Conservation (phyloP, 306 rosid genomes). For the Prunus mume region DNA sequence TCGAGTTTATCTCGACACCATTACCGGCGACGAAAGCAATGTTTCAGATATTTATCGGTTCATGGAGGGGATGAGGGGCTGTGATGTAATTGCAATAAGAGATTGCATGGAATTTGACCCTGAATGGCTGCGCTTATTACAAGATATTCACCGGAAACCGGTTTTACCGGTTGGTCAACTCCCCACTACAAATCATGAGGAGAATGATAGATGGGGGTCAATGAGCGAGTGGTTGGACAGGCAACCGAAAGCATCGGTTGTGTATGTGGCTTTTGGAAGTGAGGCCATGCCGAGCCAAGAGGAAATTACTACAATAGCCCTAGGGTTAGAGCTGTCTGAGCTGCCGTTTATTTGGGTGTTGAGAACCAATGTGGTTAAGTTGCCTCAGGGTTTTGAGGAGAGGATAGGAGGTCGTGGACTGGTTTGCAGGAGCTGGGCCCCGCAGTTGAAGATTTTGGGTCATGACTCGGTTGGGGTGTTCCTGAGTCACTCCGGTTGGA, state of each 20-base stretch:
- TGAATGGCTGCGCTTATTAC: constrained; percentile 16
- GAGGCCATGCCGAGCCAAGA: constrained; percentile 41
- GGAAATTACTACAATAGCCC: constrained; percentile 40
- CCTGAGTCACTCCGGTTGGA: constrained; percentile 52
- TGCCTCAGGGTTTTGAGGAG: constrained; percentile 52
- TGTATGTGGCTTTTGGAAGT: constrained; percentile 54
- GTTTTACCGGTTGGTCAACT: constrained; percentile 12
- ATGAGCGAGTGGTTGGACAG: constrained; percentile 38
- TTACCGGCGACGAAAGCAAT: neutral
- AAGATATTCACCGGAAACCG: neutral
- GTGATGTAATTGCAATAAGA: constrained; percentile 16
- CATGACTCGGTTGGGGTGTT: constrained; percentile 32
- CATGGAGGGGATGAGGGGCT: neutral
- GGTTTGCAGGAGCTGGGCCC: constrained; percentile 42
- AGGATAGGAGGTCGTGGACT: constrained; percentile 32
- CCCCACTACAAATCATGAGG: constrained; percentile 1
- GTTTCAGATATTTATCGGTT: constrained; percentile 12
- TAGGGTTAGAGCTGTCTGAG: constrained; percentile 39
- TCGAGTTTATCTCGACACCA: neutral
- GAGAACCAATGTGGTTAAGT: neutral
- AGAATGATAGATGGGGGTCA: neutral
- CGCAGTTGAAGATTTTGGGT: constrained; percentile 38
- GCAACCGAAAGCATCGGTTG: constrained; percentile 24
- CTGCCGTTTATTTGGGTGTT: constrained; percentile 44
- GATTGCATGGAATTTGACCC: constrained; percentile 11